phyloP scores from a whole-genome alignment of 1,139 yeast species.

The Yamadazyma kanchanaburiensis region DNA sequence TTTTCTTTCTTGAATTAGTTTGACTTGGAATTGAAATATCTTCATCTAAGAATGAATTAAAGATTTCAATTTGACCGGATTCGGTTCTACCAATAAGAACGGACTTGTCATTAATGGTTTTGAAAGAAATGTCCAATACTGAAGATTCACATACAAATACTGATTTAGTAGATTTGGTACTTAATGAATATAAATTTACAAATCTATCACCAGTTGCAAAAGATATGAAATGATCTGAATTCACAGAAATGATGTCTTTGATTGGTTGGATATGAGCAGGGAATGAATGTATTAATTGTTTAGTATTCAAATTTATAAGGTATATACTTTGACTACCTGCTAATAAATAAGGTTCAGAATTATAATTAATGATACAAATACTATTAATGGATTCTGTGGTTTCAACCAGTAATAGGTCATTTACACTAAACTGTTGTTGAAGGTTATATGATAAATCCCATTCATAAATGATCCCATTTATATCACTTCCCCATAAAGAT shows the following conservation, averaged over 20 bases:
- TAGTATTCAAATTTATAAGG: slow-evolving; percentile 41
- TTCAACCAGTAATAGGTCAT: slow-evolving; percentile 29
- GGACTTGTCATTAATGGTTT: slow-evolving; percentile 31
- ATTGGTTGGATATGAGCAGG: slow-evolving; percentile 78
- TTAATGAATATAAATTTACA: slow-evolving; percentile 61
- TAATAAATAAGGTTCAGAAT: slow-evolving; percentile 45
- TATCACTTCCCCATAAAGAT: slow-evolving; percentile 63
- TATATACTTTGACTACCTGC: slow-evolving; percentile 64
- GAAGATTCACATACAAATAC: slow-evolving; percentile 70
- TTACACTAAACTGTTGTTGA: slow-evolving; percentile 40
- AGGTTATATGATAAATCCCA: slow-evolving; percentile 55
- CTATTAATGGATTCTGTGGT: slow-evolving; percentile 30
- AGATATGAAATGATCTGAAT: slow-evolving; percentile 52
- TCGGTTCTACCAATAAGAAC: slow-evolving; percentile 60
- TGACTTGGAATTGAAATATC: slow-evolving; percentile 13
- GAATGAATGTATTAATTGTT: slow-evolving; percentile 42
- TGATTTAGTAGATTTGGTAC: slow-evolving; percentile 35
- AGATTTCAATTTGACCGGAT: slow-evolving; percentile 65
- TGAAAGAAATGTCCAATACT: slow-evolving; percentile 42
- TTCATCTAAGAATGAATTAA: slow-evolving; percentile 48
- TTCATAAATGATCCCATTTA: slow-evolving; percentile 57
- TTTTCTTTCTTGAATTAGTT: slow-evolving; percentile 29
- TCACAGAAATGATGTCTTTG: slow-evolving; percentile 39
- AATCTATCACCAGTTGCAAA: slow-evolving; percentile 78
- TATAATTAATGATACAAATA: slow-evolving; percentile 31